These are phyloP conservation scores for Penicillium maclennaniae DNA, from an alignment of 495 filamentous ascomycete species.

Conservation along the genomic window DNA sequence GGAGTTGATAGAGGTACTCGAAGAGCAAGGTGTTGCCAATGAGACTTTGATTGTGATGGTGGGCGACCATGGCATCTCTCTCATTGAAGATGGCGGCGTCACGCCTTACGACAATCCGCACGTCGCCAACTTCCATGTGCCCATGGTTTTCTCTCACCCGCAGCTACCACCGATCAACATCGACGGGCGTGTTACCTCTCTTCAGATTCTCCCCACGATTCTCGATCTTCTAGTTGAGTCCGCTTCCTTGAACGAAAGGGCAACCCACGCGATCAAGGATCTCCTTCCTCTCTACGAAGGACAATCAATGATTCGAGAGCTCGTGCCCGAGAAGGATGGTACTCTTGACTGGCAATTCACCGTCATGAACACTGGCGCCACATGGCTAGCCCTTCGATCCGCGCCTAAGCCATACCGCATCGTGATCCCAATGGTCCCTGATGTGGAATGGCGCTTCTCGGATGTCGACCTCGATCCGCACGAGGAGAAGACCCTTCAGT, in stretches of 20 bases:
- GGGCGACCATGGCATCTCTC: constrained; percentile 38
- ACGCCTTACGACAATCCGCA: constrained; percentile 40
- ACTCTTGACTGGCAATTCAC: constrained; percentile 39
- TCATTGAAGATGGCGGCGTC: constrained; percentile 28
- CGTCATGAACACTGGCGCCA: constrained; percentile 41
- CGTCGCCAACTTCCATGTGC: constrained; percentile 37
- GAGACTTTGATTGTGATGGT: constrained; percentile 42
- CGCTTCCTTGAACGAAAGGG: constrained; percentile 25
- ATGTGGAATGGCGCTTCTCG: constrained; percentile 37
- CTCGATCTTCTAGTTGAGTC: constrained; percentile 38
- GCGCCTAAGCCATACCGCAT: constrained; percentile 31
- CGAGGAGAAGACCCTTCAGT: constrained; percentile 27
- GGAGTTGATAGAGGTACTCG: constrained; percentile 31
- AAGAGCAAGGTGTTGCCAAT: constrained; percentile 37
- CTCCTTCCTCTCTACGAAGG: constrained; percentile 43
- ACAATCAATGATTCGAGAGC: constrained; percentile 39
- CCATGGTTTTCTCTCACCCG: constrained; percentile 39
- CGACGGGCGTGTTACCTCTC: constrained; percentile 29
- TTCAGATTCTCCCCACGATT: constrained; percentile 41
- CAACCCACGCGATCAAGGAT: constrained; percentile 25
- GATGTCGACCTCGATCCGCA: constrained; percentile 33
- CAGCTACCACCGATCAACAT: constrained; percentile 35
- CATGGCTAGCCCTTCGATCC: constrained; percentile 30
- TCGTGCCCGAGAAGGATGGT: constrained; percentile 17
- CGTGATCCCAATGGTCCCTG: constrained; percentile 34